phyloP scores from a whole-genome alignment of 2,329 filamentous ascomycete genomes.

The Microthyrium microscopicum region DNA sequence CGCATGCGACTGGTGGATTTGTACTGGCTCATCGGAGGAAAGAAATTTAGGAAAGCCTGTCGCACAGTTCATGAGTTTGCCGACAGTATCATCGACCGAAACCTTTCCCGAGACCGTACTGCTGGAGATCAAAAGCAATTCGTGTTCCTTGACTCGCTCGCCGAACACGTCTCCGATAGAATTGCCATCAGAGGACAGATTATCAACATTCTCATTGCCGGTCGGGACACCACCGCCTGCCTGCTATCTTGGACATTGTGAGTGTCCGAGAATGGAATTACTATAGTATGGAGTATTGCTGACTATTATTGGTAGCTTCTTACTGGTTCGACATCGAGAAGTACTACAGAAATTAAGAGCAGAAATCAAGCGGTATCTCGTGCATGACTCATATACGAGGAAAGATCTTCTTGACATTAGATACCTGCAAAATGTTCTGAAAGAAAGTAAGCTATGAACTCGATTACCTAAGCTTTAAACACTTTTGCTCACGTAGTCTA shows the following conservation, averaged over 20 bases:
- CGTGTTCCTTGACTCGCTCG: slow-evolving; percentile 76
- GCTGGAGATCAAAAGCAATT: slow-evolving; percentile 54
- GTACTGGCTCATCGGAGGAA: slow-evolving; percentile 42
- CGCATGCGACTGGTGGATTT: slow-evolving; percentile 44
- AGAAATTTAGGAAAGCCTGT: slow-evolving; percentile 46
- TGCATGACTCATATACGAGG: slow-evolving; percentile 34
- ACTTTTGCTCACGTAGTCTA: no score
- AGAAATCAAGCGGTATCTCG: slow-evolving; percentile 42
- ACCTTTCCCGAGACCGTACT: slow-evolving; percentile 53
- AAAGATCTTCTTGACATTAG: slow-evolving; percentile 68
- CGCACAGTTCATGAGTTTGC: slow-evolving; percentile 60
- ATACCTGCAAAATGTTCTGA: slow-evolving; percentile 51
- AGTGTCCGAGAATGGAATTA: neutral
- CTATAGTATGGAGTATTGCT: neutral
- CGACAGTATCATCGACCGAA: slow-evolving; percentile 57
- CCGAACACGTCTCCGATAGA: slow-evolving; percentile 52
- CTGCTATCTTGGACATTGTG: slow-evolving; percentile 72
- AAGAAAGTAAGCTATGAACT: slow-evolving; percentile 31
- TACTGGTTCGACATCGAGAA: slow-evolving; percentile 52
- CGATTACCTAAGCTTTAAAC: neutral
- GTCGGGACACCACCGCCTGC: slow-evolving; percentile 71
- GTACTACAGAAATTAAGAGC: slow-evolving; percentile 50
- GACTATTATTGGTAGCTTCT: slow-evolving; percentile 14
- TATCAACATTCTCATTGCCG: slow-evolving; percentile 65
- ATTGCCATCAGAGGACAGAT: slow-evolving; percentile 70